Percentiles rank a stretch among this genome's conserved stretches.
phyloP scores from a whole-genome alignment of 2,329 filamentous ascomycete species.

The Nectriaceae sp. region DNA sequence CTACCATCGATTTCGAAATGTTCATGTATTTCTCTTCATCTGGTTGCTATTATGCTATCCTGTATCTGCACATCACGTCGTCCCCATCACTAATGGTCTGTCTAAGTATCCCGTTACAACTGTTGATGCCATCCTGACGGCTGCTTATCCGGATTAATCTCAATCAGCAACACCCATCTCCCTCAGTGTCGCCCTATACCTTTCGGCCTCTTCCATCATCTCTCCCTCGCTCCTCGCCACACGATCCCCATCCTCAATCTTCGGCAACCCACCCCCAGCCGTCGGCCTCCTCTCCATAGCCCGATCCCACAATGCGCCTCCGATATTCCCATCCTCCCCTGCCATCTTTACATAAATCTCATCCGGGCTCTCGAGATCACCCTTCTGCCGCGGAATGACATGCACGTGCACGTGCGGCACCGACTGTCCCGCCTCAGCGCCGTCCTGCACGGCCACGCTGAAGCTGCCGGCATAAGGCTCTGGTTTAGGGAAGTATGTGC shows the following conservation, averaged over 20 bases:
- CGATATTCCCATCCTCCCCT: slow-evolving; percentile 81
- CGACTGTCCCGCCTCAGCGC: slow-evolving; percentile 85
- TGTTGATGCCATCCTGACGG: too few relatives aligned
- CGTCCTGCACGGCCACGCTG: slow-evolving; percentile 96
- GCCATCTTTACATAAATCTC: slow-evolving; percentile 83
- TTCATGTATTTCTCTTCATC: too few relatives aligned
- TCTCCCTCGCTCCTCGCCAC: slow-evolving; percentile 68
- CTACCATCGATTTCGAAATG: too few relatives aligned
- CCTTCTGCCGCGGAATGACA: slow-evolving; percentile 72
- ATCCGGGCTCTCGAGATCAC: slow-evolving; percentile 59
- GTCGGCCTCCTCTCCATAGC: slow-evolving; percentile 42
- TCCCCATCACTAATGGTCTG: too few relatives aligned
- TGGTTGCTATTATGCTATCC: too few relatives aligned
- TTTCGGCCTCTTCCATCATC: slow-evolving; percentile 77
- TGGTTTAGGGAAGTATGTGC: slow-evolving; percentile 55
- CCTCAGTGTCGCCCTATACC: slow-evolving; percentile 57
- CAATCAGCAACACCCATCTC: slow-evolving; percentile 42
- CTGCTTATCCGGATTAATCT: too few relatives aligned
- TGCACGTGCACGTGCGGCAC: slow-evolving; percentile 94
- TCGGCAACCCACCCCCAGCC: slow-evolving; percentile 62
- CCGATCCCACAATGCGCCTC: slow-evolving; percentile 64
- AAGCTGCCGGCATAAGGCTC: slow-evolving; percentile 66
- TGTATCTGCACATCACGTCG: too few relatives aligned
- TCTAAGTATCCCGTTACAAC: too few relatives aligned
- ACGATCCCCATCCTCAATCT: slow-evolving; percentile 71